phyloP scores from a whole-genome alignment of 2,329 filamentous ascomycete species.

The Pseudogymnoascus sp. region DNA sequence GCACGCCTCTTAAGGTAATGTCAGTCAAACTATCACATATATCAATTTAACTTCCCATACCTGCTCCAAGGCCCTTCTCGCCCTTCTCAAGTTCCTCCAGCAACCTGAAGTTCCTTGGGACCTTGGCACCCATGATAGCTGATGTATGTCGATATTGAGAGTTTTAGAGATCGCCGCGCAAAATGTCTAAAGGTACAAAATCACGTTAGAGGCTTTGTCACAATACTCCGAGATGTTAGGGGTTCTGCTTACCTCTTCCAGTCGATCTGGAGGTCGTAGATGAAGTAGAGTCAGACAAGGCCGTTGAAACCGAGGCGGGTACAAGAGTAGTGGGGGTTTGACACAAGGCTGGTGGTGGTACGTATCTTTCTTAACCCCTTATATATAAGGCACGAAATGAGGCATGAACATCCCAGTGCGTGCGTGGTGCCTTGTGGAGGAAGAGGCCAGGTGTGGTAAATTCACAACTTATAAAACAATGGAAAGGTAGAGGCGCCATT shows the following conservation, averaged over 20 bases:
- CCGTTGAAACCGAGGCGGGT: conserved; percentile 7
- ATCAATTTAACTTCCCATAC: conserved; percentile 39
- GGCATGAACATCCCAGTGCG: background rate
- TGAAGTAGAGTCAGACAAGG: background rate
- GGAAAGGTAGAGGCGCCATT: conserved; percentile 4
- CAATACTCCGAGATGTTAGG: background rate
- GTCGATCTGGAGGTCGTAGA: background rate
- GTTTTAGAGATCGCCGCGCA: background rate
- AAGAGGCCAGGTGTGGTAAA: conserved; percentile 5
- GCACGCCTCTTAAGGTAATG: conserved; percentile 64
- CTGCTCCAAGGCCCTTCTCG: conserved; percentile 91
- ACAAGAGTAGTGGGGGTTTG: conserved; percentile 8
- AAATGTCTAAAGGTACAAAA: background rate
- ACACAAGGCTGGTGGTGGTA: conserved; percentile 1
- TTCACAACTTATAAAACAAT: conserved; percentile 1
- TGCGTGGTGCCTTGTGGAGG: background rate
- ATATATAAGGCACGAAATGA: background rate
- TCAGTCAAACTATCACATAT: background rate
- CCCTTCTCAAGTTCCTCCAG: conserved; percentile 98
- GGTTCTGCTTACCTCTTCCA: background rate
- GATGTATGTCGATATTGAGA: background rate
- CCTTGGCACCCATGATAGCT: conserved; percentile 49
- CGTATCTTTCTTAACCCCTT: background rate
- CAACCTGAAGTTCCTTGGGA: conserved; percentile 92
- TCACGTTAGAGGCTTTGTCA: background rate